Evolutionary conservation across 768 basidiomycete genomes (phyloP), one percentile per base, ranked within the genome.

Genomic region (Panaeolus papilionaceus): DNA sequence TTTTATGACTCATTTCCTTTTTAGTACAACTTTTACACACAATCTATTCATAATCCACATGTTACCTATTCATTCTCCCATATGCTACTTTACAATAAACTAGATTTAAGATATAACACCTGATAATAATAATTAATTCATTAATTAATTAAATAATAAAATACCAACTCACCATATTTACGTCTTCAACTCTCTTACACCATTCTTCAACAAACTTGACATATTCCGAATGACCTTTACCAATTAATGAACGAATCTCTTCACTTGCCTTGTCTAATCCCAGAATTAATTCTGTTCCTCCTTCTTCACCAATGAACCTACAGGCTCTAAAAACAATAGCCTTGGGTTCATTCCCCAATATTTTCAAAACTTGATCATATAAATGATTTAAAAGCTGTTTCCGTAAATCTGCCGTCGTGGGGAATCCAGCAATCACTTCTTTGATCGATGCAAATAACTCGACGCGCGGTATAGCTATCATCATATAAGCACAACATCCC

Each of bases 381-480:
- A 86, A 72, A 71, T 81, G 79, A n/a, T 74, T 78, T 63, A 83
- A 73, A 69, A 85, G 69, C 62, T 71, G 70, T 64, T 75, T 67
- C 73, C 79, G 81, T 70, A 84, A 72, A 54, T 70, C 66, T 65
- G 73, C 68, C 61, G 79, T 75, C 10, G 74, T 78, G 51, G 84
- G 83, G 71, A 81, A 80, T 38, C 76, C 76, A 62, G 70, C 73
- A 66, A 85, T 77, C 71, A 82, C 72, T 28, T 68, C 72, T 71
- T 81, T 77, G 67, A 85, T 72, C 51, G 77, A 69, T 67, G 75
- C 75, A 71, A 84, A 85, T 62, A 86, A 71, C 66, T 82, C 82
- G 47, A 80, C 74, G 69, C 76, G 80, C 38, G 80, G 79, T 65
- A 84, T 68, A 16, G 83, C 84, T 86, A 33, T 58, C 10, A 23